Conservation (phyloP, 345 rosid species). For the Hypericum androsaemum region DNA sequence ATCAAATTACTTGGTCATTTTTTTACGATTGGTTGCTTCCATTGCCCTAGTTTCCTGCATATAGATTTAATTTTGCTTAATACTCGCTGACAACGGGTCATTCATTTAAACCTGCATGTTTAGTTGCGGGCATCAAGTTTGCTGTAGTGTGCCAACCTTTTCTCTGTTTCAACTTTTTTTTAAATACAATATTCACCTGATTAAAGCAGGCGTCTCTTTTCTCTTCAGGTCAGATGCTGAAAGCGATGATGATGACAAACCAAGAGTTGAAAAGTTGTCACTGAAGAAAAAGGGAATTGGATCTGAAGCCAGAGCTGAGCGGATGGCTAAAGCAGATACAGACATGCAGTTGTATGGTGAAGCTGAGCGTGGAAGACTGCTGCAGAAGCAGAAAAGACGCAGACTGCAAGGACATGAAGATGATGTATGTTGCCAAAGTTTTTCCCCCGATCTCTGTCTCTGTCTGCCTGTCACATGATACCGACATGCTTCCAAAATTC, state of each 20-base stretch:
- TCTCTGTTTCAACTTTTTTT: too few species aligned
- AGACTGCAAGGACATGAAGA: constrained; percentile 87
- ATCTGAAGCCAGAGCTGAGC: constrained; percentile 83
- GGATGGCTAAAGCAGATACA: constrained; percentile 57
- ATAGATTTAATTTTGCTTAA: too few species aligned
- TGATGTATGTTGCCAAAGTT: constrained; percentile 43
- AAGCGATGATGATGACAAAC: constrained; percentile 54
- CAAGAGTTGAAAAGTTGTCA: constrained; percentile 67
- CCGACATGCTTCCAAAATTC: too few species aligned
- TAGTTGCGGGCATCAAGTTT: too few species aligned
- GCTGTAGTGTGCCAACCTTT: too few species aligned
- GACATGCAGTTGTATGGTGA: constrained; percentile 67
- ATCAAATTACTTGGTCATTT: neutral
- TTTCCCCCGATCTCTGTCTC: constrained; percentile 2
- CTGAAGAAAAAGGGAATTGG: constrained; percentile 85
- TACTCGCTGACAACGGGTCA: too few species aligned
- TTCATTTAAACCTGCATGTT: too few species aligned
- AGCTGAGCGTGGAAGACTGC: constrained; percentile 70
- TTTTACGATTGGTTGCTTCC: too few species aligned
- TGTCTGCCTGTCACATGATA: too few species aligned
- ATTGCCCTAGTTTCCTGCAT: too few species aligned
- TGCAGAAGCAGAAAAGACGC: constrained; percentile 84
- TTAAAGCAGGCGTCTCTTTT: constrained; percentile 6
- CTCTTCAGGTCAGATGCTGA: constrained; percentile 33
- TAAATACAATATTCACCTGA: constrained; percentile 2